Base-by-base conservation (phyloP, 257 asterid species). In the Petunia secreta region DNA sequence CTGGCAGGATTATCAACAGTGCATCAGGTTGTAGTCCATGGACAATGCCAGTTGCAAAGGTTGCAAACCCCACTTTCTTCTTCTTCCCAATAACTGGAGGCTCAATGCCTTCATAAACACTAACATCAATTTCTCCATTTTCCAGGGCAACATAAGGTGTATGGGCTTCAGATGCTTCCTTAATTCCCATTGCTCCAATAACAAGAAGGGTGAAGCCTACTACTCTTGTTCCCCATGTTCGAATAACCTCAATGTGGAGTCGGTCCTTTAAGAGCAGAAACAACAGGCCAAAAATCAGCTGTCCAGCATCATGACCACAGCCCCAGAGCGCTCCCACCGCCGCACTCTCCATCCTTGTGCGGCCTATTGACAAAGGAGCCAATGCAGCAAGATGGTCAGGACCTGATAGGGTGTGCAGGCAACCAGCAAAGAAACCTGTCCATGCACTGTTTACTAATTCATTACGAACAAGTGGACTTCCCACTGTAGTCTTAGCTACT, bases 291-390 rank as follows among this genome's bases (percentile, higher is more conserved):
- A 96, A 96, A 4, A 96, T 82, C 34, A 96, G 15, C 82, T 96
- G 98, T 5, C 99, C 98, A 1, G 99, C 99, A 55, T 96, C 98
- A 14, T 96, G 99, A 43, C 99, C 99, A 14, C 99, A 96, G 60
- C 99, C 99, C 99, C 99, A 96, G 9, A 96, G 92, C 13, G 98
- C 98, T 57, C 99, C 99, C 3, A 96, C 97, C 0, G 95, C 96
- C 4, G 97, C 98, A 82, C 99, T 96, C 79, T 94, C 97, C 88
- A 96, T 81, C 78, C 87, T 90, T 5, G 97, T 77, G 4, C 98
- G 96, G 48, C 99, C 98, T 10, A 94, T 94, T 10, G 99, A 94
- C 13, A 96, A 97, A 62, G 99, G 99, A 46, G 98, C 98, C 83
- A 96, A 78, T 41, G 99, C 99, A 75, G 99, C 99, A 44, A 96